A percentile compares a stretch with the other conserved stretches of the same genome.
phyloP scores from a whole-genome alignment of 441 rosid genomes.

The Syzygium syzygioides region DNA sequence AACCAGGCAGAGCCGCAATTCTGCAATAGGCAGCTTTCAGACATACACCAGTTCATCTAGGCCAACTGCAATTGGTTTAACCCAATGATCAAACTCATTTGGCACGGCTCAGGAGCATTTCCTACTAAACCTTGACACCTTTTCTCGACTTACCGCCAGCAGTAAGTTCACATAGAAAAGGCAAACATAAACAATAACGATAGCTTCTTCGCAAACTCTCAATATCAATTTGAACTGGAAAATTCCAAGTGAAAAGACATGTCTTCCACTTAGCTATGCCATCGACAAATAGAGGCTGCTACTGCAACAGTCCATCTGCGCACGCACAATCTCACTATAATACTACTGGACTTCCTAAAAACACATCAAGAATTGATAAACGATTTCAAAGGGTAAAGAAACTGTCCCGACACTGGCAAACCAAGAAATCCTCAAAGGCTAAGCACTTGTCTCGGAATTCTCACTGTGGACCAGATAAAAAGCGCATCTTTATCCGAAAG shows the following conservation, averaged over 20 bases:
- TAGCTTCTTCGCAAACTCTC: neutral
- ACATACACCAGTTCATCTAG: neutral
- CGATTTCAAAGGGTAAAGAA: neutral
- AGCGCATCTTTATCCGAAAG: neutral
- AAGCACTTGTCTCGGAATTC: neutral
- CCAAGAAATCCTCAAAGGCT: neutral
- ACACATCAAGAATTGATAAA: neutral
- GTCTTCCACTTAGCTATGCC: neutral
- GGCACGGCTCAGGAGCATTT: neutral
- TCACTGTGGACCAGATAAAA: neutral
- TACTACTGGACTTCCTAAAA: neutral
- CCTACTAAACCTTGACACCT: neutral
- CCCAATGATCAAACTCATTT: neutral
- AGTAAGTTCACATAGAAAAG: neutral
- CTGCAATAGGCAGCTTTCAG: neutral
- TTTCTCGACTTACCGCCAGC: neutral
- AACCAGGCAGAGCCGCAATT: neutral
- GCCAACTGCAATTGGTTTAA: neutral
- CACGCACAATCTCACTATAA: neutral
- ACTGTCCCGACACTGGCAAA: neutral
- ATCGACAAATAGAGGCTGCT: neutral
- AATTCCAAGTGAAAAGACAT: neutral
- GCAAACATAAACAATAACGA: neutral
- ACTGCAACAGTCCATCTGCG: neutral
- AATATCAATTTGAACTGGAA: neutral